Base-by-base conservation (phyloP, 768 basidiomycete species). In the Lepiota subincarnata region DNA sequence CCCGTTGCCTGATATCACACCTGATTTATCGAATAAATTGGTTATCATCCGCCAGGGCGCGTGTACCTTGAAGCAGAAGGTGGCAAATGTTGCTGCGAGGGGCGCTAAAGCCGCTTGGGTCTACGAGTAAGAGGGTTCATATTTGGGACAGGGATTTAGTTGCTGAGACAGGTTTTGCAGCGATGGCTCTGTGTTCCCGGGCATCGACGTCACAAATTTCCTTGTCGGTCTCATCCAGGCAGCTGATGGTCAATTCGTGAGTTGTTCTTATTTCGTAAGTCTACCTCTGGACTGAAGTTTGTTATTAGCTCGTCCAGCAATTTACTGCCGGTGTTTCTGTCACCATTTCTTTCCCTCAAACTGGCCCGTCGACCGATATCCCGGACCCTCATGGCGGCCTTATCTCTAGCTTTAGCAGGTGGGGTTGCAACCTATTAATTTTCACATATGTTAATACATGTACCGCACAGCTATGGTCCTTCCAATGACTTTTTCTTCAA, bases 401-500 rank as follows among this genome's bases (percentile, higher is more conserved):
- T 39, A 76, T 83, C 18, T 83, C 80, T 1, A 62, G 65, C 16
- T 83, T 81, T 65, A 75, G 79, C 6, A 70, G 69, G 67, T 70
- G 43, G 37, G 28, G 43, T 14, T 39, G 5, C 12, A 35, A 13
- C 16, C 8, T 20, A 19, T n/a, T 10, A 22, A 11, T 20, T 48
- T 50, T n/a, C 7, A 24, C 38, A 43, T 34, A 31, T 24, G 8
- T 37, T 20, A 38, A 19, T 16, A 46, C 34, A 26, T 10, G n/a
- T 22, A 5, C 4, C 6, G 37, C 16, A 19, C n/a, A 74, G 75
- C 46, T 82, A 78, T 53, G 84, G 84, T 1, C 84, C 84, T 1
- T 73, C 80, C 3, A 78, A 82, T 60, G 83, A 86, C 60, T 70
- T 82, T 56, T 75, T 68, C 68, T 78, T 79, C 72, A 81, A 81